Conservation (phyloP, 2,329 filamentous ascomycete genomes). For the Neopestalotiopsis sp. region DNA sequence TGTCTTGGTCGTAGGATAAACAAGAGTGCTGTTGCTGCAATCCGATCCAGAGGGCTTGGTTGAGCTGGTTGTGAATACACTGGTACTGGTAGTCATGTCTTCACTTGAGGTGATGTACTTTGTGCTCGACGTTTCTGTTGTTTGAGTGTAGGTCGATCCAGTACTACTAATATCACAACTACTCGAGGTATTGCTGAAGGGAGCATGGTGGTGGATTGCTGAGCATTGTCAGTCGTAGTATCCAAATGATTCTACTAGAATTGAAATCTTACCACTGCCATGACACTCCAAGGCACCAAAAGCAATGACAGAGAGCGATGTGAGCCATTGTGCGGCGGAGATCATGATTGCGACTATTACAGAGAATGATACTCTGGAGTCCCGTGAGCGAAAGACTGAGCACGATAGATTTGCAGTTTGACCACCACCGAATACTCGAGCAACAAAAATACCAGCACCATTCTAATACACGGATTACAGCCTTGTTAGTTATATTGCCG, state of each 20-base stretch:
- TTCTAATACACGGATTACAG: neutral
- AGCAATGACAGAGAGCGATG: constrained; percentile 28
- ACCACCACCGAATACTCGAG: constrained; percentile 10
- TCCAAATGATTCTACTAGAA: neutral
- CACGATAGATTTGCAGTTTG: constrained; percentile 20
- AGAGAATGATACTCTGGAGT: constrained; percentile 20
- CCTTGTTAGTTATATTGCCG: neutral
- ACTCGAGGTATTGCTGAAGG: constrained; percentile 19
- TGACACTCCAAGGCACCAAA: constrained; percentile 24
- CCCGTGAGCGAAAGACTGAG: constrained; percentile 30
- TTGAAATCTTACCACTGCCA: constrained; percentile 26
- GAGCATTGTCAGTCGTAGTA: constrained; percentile 16
- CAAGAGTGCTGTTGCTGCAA: constrained; percentile 9
- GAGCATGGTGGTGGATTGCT: constrained; percentile 22
- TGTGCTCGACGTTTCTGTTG: neutral
- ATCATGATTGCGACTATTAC: constrained; percentile 28
- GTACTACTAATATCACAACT: neutral
- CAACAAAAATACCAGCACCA: neutral
- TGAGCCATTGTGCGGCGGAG: constrained; percentile 24
- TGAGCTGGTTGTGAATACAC: constrained; percentile 7
- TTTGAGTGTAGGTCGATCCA: neutral
- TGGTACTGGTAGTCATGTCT: neutral
- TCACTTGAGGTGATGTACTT: neutral
- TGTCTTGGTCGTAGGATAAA: constrained; percentile 15
- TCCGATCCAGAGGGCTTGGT: neutral